These are phyloP conservation scores for Backusella morwellensis DNA, from an alignment of 192 early-diverging fungal genomes.

Conservation along the genomic window DNA sequence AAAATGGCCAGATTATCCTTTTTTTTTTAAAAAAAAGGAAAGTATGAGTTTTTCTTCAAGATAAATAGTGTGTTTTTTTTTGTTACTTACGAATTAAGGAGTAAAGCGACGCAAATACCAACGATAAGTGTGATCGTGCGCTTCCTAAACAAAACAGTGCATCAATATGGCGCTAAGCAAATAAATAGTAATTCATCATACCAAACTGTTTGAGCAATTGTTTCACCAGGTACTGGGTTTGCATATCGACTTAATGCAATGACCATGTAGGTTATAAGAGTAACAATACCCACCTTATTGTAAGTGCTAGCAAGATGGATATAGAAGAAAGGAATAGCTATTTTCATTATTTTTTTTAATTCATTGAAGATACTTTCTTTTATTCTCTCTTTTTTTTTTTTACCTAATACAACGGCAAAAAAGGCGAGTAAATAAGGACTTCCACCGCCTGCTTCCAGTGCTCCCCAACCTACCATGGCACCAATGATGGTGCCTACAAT, in stretches of 20 bases:
- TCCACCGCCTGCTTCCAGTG: constrained; percentile 20
- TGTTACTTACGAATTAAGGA: constrained; percentile 39
- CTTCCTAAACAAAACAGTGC: constrained; percentile 23
- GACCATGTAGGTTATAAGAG: constrained; percentile 29
- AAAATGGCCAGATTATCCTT: constrained; percentile 55
- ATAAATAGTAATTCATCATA: constrained; percentile 11
- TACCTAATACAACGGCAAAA: constrained; percentile 35
- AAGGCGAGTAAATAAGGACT: constrained; percentile 30
- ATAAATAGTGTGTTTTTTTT: neutral
- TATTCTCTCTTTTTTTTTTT: neutral
- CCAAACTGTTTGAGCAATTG: constrained; percentile 28
- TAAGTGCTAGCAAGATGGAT: constrained; percentile 35
- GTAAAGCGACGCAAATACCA: constrained; percentile 57
- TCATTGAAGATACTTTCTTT: neutral
- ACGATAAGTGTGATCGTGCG: constrained; percentile 56
- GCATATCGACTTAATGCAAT: constrained; percentile 28
- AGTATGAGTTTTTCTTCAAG: too few relatives aligned
- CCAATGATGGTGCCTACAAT: constrained; percentile 47
- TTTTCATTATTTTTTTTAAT: neutral
- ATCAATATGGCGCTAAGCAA: neutral
- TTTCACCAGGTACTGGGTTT: constrained; percentile 28
- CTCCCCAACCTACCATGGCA: constrained; percentile 37
- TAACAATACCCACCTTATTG: constrained; percentile 33
- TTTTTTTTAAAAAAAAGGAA: too few relatives aligned
- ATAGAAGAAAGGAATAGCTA: constrained; percentile 35